Percentiles rank a stretch among this genome's conserved stretches.
Conservation (phyloP, 805 yeast species). For the Clavispora fructus region DNA sequence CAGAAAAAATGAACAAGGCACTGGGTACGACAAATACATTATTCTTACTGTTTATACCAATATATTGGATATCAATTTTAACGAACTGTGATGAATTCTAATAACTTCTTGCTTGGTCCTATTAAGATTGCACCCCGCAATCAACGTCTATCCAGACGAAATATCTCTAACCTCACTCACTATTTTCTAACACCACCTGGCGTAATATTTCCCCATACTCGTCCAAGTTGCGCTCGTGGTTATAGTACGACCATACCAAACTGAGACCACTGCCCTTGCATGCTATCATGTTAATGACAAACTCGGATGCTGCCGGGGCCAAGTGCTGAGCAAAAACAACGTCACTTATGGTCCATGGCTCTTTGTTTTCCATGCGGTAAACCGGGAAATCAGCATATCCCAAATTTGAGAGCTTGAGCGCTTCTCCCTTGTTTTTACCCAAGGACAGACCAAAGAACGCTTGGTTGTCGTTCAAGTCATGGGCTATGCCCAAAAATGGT, state of each 20-base stretch:
- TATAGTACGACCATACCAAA: constrained; percentile 27
- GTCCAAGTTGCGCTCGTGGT: constrained; percentile 23
- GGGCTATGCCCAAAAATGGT: constrained; percentile 14
- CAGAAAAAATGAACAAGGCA: no score
- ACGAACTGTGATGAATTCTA: no score
- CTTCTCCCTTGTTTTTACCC: constrained; percentile 25
- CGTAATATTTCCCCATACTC: constrained; percentile 14
- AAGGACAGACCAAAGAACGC: constrained; percentile 19
- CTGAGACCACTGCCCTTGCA: constrained; percentile 30
- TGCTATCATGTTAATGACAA: constrained; percentile 28
- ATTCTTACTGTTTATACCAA: no score
- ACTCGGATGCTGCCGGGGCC: constrained; percentile 30
- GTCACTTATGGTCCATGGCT: constrained; percentile 24
- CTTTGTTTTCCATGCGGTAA: constrained; percentile 1
- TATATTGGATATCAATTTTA: no score
- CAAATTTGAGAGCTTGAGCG: constrained; percentile 32
- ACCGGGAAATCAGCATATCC: constrained; percentile 25
- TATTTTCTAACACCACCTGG: not conserved
- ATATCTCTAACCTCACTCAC: not conserved
- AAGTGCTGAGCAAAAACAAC: constrained; percentile 34
- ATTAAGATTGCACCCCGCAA: no score
- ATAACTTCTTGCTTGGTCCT: no score
- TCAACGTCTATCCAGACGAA: no score
- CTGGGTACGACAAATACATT: no score
- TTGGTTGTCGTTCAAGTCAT: constrained; percentile 12